phyloP scores from a whole-genome alignment of 495 filamentous ascomycete genomes.

The Aspergillus homomorphus region DNA sequence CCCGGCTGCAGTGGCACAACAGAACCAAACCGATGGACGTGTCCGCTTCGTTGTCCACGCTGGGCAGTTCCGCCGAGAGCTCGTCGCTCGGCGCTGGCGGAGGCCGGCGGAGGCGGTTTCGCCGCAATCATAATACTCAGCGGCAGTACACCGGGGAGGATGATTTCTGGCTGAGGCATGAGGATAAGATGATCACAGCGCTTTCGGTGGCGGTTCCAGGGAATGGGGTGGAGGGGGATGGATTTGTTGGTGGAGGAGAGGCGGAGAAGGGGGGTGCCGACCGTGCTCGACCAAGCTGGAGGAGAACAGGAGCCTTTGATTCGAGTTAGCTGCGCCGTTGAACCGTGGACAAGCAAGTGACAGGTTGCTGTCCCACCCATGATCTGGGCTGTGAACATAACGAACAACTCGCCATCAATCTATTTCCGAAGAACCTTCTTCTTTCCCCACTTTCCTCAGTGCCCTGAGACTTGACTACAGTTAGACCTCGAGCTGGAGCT shows the following conservation, averaged over 20 bases:
- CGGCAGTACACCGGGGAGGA: conserved; percentile 20
- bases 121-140: conserved; percentile 18
- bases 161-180: conserved; percentile 37
- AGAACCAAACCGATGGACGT: not conserved
- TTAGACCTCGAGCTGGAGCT: too few relatives aligned
- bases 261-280: not conserved
- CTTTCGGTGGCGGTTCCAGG: conserved; percentile 15
- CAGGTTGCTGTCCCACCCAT: too few relatives aligned
- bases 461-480: too few relatives aligned
- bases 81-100: conserved; percentile 13
- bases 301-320: too few relatives aligned
- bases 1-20: conserved; percentile 15
- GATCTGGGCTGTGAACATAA: too few relatives aligned
- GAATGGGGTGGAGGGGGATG: not conserved
- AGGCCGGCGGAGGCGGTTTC: conserved; percentile 28
- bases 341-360: too few relatives aligned
- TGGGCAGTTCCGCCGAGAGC: conserved; percentile 17
- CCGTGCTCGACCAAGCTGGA: not conserved
- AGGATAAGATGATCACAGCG: conserved; percentile 14
- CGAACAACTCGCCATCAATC: too few relatives aligned
- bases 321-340: too few relatives aligned
- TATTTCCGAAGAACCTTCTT: too few relatives aligned
- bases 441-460: too few relatives aligned
- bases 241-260: not conserved
- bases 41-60: not conserved